Percentiles rank a stretch among this genome's conserved stretches.
These are phyloP conservation scores for Lentinula raphanica DNA, from an alignment of 768 basidiomycete species.

Conservation along the genomic window DNA sequence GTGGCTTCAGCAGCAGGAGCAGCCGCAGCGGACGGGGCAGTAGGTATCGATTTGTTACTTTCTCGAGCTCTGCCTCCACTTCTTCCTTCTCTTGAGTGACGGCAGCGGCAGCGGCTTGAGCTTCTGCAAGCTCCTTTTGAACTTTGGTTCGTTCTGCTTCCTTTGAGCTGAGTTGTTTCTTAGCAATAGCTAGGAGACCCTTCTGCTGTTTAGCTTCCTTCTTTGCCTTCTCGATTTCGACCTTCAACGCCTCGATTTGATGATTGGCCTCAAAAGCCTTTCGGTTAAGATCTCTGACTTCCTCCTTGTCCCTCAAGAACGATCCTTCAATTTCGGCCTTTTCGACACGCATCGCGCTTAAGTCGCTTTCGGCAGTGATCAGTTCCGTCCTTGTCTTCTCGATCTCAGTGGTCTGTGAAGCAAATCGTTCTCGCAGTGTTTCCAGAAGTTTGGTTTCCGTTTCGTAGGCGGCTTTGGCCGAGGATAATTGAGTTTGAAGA, in stretches of 20 bases:
- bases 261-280: slow-evolving; percentile 77
- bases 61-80: slow-evolving; percentile 46
- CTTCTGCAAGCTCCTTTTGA: slow-evolving; percentile 70
- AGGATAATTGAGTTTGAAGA: slow-evolving; percentile 77
- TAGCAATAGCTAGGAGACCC: slow-evolving; percentile 88
- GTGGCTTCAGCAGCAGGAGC: neutral
- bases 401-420: slow-evolving; percentile 65
- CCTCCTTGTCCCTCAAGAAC: slow-evolving; percentile 90
- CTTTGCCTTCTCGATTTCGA: slow-evolving; percentile 78
- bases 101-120: slow-evolving; percentile 45
- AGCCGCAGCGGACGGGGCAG: neutral
- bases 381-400: slow-evolving; percentile 70
- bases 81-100: slow-evolving; percentile 52
- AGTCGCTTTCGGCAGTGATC: slow-evolving; percentile 86
- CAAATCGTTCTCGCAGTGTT: slow-evolving; percentile 63
- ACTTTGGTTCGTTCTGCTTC: slow-evolving; percentile 71
- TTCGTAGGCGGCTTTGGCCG: slow-evolving; percentile 82
- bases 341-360: slow-evolving; percentile 83
- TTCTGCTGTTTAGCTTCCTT: slow-evolving; percentile 97
- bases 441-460: slow-evolving; percentile 70
- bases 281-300: slow-evolving; percentile 78
- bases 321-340: slow-evolving; percentile 87
- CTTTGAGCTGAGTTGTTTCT: slow-evolving; percentile 85
- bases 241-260: slow-evolving; percentile 65
- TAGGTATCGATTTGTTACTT: slow-evolving; percentile 15